Evolutionary conservation across 1,284 basidiomycete species (phyloP).

Genomic region (Irpex sp.): DNA sequence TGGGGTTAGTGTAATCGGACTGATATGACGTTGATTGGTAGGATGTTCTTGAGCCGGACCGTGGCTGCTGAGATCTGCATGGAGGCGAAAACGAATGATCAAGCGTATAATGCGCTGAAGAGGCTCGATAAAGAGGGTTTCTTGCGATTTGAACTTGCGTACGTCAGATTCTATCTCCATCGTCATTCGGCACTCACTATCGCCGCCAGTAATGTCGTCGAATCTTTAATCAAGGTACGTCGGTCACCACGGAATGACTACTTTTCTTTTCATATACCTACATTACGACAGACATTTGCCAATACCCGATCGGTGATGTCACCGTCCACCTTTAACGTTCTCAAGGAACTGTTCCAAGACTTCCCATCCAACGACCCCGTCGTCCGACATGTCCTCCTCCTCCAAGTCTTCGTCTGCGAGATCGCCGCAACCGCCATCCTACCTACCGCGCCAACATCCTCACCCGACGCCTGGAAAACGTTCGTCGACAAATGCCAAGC

Average conservation of each 20-base stretch:
- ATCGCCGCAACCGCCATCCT: slow-evolving; percentile 29
- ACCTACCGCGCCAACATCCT: slow-evolving; percentile 3
- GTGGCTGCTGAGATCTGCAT: slow-evolving; percentile 77
- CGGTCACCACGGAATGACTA: background rate
- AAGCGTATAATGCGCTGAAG: slow-evolving; percentile 64
- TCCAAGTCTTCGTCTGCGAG: slow-evolving; percentile 55
- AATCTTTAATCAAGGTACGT: slow-evolving; percentile 58
- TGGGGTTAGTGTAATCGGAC: background rate
- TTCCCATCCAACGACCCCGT: slow-evolving; percentile 56
- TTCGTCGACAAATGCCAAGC: slow-evolving; percentile 30
- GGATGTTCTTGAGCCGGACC: slow-evolving; percentile 76
- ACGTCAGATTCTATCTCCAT: slow-evolving; percentile 19
- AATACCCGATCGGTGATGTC: slow-evolving; percentile 61
- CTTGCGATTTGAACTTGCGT: slow-evolving; percentile 57
- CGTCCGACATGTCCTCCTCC: slow-evolving; percentile 64
- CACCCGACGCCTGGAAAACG: slow-evolving; percentile 1
- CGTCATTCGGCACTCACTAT: background rate
- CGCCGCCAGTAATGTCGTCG: slow-evolving; percentile 43
- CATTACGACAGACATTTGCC: slow-evolving; percentile 53
- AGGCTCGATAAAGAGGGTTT: slow-evolving; percentile 56
- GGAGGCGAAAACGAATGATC: slow-evolving; percentile 67
- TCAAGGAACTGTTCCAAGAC: slow-evolving; percentile 59
- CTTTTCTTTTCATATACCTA: background rate
- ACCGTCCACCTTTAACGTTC: slow-evolving; percentile 42
- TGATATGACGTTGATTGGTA: slow-evolving; percentile 23